A percentile compares a stretch with the other conserved stretches of the same genome.
phyloP scores from a whole-genome alignment of 1,284 basidiomycete genomes.

The Pseudozyma tsukubaensis region DNA sequence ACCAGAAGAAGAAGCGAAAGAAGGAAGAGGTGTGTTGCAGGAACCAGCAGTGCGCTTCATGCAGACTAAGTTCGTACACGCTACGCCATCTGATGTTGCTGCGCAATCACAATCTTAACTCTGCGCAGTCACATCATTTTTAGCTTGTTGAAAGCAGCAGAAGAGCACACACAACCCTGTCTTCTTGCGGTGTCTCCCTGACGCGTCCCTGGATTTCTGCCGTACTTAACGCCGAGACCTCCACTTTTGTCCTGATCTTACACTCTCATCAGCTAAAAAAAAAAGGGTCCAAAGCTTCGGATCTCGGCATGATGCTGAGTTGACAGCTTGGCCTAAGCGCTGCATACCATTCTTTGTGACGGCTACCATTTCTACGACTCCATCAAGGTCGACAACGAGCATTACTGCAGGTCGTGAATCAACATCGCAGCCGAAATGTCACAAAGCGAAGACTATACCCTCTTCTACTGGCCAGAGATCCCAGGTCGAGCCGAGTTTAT shows the following conservation, averaged over 20 bases:
- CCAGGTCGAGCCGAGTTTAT: slow-evolving; percentile 73
- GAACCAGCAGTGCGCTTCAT: too few species aligned
- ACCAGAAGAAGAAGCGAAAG: too few species aligned
- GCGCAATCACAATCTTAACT: background rate
- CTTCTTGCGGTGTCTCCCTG: background rate
- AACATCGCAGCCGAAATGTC: slow-evolving; percentile 25
- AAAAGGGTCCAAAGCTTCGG: background rate
- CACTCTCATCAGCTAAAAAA: background rate
- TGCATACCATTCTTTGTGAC: too few species aligned
- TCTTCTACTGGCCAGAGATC: slow-evolving; percentile 66
- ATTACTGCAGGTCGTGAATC: background rate
- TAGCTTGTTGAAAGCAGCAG: background rate
- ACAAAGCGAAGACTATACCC: slow-evolving; percentile 30
- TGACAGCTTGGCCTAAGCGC: background rate
- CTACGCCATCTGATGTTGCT: background rate
- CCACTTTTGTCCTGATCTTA: slow-evolving; percentile 6
- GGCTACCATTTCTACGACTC: background rate
- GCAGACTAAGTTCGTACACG: background rate
- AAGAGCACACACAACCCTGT: background rate
- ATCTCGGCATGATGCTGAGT: background rate
- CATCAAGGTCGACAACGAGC: background rate
- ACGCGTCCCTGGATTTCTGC: slow-evolving; percentile 1
- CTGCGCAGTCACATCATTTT: background rate
- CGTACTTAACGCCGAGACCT: slow-evolving; percentile 15
- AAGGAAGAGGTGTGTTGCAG: too few species aligned